Evolutionary conservation across 345 rosid species (phyloP), one percentile per base, ranked within the genome.

Genomic region (Camelina hispida): DNA sequence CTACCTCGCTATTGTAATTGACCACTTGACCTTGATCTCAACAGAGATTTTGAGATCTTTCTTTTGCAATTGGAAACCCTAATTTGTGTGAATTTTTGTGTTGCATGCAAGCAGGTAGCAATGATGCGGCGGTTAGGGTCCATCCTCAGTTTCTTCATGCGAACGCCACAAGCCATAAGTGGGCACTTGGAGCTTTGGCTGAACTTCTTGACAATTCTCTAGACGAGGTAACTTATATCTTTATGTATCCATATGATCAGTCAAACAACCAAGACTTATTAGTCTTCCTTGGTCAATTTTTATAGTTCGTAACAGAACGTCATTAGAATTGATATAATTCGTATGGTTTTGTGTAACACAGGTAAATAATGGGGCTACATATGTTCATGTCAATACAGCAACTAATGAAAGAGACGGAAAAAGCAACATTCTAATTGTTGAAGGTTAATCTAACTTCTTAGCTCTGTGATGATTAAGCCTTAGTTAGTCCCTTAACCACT

Each of bases 171-270:
- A 89, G 97, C 63, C 98, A 93, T 25, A 93, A 89, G 66, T 93
- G 98, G 97, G 96, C 97, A 44, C 90, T 93, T 54, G 98, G 98
- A 82, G 97, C 98, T 76, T 83, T 89, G 28, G 98, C 97, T 0
- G 98, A 93, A 78, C 97, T 93, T 77, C 66, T 91, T 9, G 97
- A 93, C 84, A 93, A 93, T 35, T 71, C 96, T 10, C 60, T 93
- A 69, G 98, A 93, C 55, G 98, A 93, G 97, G 98, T 89, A 42
- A 56, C 62, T 32, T 34, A 9, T 9, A 28, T 38, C 14, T 38
- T 2, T 9, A 37, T 40, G 11, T 40, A 11, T 40, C 66, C 52
- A 14, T 42, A 62, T 23, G 25, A 23, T 42, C 14, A 50, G 46
- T 50, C 71, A 51, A 34, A 66, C 15, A 12, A 9, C 15, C 15